Base-by-base conservation (phyloP, 371 early-diverging fungal genomes). In the Paraphysoderma sedebokerense region DNA sequence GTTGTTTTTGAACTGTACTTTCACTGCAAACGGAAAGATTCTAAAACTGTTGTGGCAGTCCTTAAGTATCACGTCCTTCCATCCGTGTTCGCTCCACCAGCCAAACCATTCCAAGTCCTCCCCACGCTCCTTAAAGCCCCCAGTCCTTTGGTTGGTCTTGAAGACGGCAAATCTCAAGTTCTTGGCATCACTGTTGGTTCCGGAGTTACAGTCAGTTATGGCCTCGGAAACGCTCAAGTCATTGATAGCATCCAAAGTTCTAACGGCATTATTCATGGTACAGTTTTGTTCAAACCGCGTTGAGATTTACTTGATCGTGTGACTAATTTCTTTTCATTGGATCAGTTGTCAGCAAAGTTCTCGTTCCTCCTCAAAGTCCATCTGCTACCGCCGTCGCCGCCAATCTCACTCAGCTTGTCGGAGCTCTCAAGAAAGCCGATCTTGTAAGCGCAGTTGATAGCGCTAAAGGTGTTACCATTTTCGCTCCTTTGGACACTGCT, bases 401-500 rank as follows among this genome's bases (percentile, higher is more conserved):
- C 38, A 38, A 38, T 19, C 38, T 38, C 9, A 38, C 4, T 24
- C 3, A 38, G 38, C 38, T 38, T 24, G 38, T 38, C 11, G 38
- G 3, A 4, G 38, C 38, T 9, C 38, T 38, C 3, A 9, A 19
- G 3, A 38, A 38, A 24, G 38, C 9, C 5, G 3, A 38, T 19
- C 38, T 58, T 71, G 61, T 75, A 70, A 48, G 30, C 8, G 35
- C 38, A 30, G 26, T 52, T 46, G 20, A 51, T 19, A 19, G 36
- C 23, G 6, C 35, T 17, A 38, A 38, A 24, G 47, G 36, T 17
- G 47, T n/a, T 26, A 34, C 47, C 42, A 38, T 37, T 27, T 48
- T 48, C 46, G 45, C 19, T 44, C n/a, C 46, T 5, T 13, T 26
- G 5, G 40, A 5, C n/a, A 27, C 38, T 3, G 44, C 1, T 26